Evolutionary conservation across 208 protist genomes (phyloP), one percentile per base, ranked within the genome.

Genomic region (Crithidia fasciculata): DNA sequence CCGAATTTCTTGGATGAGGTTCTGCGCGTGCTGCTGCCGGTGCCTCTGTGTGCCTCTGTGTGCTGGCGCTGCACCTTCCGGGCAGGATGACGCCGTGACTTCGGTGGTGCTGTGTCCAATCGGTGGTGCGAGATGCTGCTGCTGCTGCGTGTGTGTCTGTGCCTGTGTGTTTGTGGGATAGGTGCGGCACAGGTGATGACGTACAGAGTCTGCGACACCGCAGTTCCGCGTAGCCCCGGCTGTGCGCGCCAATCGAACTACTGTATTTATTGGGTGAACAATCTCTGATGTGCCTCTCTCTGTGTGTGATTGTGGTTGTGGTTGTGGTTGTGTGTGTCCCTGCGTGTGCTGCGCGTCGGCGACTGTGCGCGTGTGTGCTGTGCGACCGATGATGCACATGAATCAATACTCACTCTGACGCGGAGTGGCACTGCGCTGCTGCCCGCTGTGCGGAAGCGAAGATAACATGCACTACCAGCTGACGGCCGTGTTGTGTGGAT

Each of bases 391-490:
- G 81, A 85, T 85, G 81, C 57, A 73, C 49, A 82, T 59, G 76
- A 76, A 81, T 85, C 76, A 85, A 85, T 80, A 85, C 74, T 85
- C 76, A 82, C 81, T 81, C 81, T 74, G 76, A 85, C 37, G 61
- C 47, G 69, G 57, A 60, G 57, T 49, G 28, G 67, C 72, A 67
- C 62, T 59, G 62, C 62, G 59, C 72, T 61, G 72, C 56, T 69
- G 66, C 66, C 65, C 66, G 50, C 58, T 59, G 60, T 86, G 78
- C 69, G 76, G 82, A 86, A 49, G 66, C 72, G 74, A 82, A 69
- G 81, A 85, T 81, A 79, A 85, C 81, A 85, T 85, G 81, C 81
- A 85, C 81, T 85, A 85, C 81, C 81, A 85, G 76, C 81, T 82
- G 76, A 85, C 41, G 61, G 43, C 16, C 50, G 16, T 19, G 58